These are phyloP conservation scores for Eimeria maxima DNA, from an alignment of 169 alveolate genomes.

Conservation along the genomic window DNA sequence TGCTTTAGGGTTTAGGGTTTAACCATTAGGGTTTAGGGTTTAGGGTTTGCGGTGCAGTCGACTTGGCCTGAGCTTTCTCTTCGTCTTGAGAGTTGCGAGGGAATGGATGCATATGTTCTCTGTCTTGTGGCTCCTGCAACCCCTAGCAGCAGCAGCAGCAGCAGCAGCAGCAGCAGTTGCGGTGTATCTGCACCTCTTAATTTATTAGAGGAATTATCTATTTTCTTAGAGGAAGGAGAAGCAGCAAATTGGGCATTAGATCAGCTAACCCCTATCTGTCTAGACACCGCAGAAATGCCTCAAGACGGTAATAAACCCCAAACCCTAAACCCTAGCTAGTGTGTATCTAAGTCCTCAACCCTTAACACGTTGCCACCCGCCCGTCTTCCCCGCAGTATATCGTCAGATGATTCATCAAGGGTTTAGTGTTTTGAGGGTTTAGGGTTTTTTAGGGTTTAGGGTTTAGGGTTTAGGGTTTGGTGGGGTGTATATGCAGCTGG, in stretches of 20 bases:
- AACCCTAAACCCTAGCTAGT: too few relatives aligned
- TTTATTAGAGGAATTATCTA: neutral
- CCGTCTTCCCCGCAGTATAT: too few relatives aligned
- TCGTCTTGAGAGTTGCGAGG: constrained; percentile 11
- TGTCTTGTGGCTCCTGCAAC: constrained; percentile 3
- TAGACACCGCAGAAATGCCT: neutral
- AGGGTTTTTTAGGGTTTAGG: too few relatives aligned
- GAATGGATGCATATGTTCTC: neutral
- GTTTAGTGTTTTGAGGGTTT: neutral
- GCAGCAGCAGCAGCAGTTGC: neutral
- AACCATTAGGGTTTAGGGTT: too few relatives aligned
- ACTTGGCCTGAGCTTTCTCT: constrained; percentile 1
- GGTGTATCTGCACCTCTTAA: neutral
- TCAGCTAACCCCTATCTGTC: neutral
- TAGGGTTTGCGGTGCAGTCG: too few relatives aligned
- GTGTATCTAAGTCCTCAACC: too few relatives aligned
- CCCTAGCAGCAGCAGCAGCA: too few relatives aligned
- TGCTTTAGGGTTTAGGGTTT: too few relatives aligned
- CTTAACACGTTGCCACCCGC: too few relatives aligned
- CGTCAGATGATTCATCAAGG: too few relatives aligned
- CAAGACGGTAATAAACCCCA: neutral
- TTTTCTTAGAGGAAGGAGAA: neutral
- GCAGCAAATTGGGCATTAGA: neutral
- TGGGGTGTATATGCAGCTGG: neutral
- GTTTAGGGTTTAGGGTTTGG: too few relatives aligned